Base-by-base conservation (phyloP, 768 basidiomycete species). In the Pulveroboletus frians region DNA sequence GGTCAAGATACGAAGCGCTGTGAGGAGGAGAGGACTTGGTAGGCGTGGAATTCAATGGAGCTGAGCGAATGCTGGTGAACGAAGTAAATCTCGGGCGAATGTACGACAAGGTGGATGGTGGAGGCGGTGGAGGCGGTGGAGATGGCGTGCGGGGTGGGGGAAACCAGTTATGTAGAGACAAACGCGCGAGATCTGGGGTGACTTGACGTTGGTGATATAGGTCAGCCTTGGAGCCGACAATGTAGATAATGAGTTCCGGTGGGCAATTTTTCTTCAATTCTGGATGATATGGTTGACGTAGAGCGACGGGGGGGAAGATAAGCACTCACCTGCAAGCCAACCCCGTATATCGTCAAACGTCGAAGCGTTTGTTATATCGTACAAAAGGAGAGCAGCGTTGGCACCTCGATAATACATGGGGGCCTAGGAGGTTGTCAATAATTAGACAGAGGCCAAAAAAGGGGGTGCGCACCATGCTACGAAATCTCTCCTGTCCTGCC, bases 391-490 rank as follows among this genome's bases (percentile, higher is more conserved):
- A 32, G 93, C 93, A 56, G 92, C 93, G 65, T 94, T 89, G 61
- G 93, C 90, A 66, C 92, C 92, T 71, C 92, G 84, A 77, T 94
- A 94, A 74, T 94, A 95, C 85, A 95, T 92, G 58, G 90, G 91
- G 60, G 92, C 92, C 91, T 91, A 60, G 42, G 39, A 39, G 39
- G 30, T 39, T 39, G 49, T 60, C 47, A 55, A 58, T 39, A 46
- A 52, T 42, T 49, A 46, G 57, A 55, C 45, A 45, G 57, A 42
- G 41, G 32, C 6, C 26, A 20, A 21, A 29, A 40, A 21, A 15
- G 41, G 13, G 39, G 43, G 18, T n/a, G 70, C 81, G 37, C 52
- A 88, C 88, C 88, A 93, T 90, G 63, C 85, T 88, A 53, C 92
- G 79, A 67, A 93, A 94, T 53, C 92, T 75, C 74, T 93, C 92